Evolutionary conservation across 192 early-diverging fungal genomes (phyloP), one percentile per base, ranked within the genome.

Genomic region (Coemansia sp.): DNA sequence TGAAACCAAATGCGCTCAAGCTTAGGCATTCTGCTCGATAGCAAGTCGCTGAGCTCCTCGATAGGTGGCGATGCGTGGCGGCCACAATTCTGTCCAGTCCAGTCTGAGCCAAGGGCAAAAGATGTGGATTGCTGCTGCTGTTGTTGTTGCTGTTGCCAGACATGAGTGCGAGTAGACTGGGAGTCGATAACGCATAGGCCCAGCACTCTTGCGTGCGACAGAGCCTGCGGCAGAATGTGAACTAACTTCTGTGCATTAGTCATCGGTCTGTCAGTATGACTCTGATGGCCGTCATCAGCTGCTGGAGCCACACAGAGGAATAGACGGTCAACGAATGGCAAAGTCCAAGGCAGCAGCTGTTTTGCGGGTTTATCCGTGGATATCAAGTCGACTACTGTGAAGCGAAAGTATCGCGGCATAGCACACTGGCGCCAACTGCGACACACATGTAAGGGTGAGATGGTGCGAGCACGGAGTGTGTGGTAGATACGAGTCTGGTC

Each of bases 401-500:
- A 48, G 50, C 80, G 62, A 50, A 74, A 82, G 53, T 62, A 82
- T 41, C 71, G 58, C 3, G 29, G 63, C 29, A 68, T 29, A 21
- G 62, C 37, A 19, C 61, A 17, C 2, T 21, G 38, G 6, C 80
- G 68, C 80, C 80, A 82, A 0, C 50, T 29, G 8, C 61, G 65
- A 39, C 80, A 82, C 14, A 82, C 75, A 23, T 77, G 75, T 8
- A 82, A 9, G 1, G 75, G 72, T 0, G 72, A 48, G 15, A 72
- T 67, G 37, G 39, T 27, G 19, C 75, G 80, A 1, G 68, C 55
- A 9, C 63, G 42, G 12, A 77, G 72, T 0, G 27, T 19, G 11
- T 38, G 68, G 39, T 82, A 75, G 21, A 75, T 57, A 36, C 51
- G 72, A 9, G 62, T 62, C n/a, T 82, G 80, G 75, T 82, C 80